phyloP scores from a whole-genome alignment of 2,329 filamentous ascomycete genomes.

The Venturia effusa region DNA sequence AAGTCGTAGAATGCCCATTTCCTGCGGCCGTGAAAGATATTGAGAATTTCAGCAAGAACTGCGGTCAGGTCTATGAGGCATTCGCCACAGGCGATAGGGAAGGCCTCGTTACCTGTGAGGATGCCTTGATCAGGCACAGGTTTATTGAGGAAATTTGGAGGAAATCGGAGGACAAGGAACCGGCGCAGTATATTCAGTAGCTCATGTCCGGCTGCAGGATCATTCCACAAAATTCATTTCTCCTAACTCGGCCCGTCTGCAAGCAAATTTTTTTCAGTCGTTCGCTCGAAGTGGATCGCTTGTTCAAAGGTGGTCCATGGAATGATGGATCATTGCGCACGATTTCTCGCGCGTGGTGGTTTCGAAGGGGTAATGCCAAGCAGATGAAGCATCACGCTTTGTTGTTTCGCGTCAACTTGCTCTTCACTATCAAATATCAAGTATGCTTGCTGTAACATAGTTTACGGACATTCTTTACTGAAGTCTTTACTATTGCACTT shows the following conservation, averaged over 20 bases:
- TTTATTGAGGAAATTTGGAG: constrained; percentile 1
- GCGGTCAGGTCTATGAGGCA: constrained; percentile 47
- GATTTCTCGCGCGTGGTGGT: neutral
- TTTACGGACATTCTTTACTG: neutral
- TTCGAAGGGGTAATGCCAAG: neutral
- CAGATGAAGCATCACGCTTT: too few relatives aligned
- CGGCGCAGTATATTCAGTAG: neutral
- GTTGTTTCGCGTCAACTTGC: neutral
- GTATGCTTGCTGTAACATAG: neutral
- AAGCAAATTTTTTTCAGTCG: neutral
- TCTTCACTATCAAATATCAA: neutral
- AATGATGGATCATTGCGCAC: neutral
- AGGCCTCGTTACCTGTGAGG: neutral
- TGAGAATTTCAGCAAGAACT: constrained; percentile 34
- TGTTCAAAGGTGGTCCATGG: neutral
- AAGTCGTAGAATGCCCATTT: constrained; percentile 27
- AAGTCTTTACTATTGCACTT: neutral
- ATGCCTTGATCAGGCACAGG: constrained; percentile 1
- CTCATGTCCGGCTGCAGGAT: neutral
- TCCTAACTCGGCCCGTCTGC: neutral
- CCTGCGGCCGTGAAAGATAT: constrained; percentile 38
- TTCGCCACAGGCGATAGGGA: constrained; percentile 29
- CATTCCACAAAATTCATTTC: neutral
- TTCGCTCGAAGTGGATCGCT: neutral
- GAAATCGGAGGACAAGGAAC: neutral